A percentile compares a stretch with the other conserved stretches of the same genome.
Evolutionary conservation across 2,329 filamentous ascomycete genomes (phyloP).

Genomic region (Pseudocercospora eumusae): DNA sequence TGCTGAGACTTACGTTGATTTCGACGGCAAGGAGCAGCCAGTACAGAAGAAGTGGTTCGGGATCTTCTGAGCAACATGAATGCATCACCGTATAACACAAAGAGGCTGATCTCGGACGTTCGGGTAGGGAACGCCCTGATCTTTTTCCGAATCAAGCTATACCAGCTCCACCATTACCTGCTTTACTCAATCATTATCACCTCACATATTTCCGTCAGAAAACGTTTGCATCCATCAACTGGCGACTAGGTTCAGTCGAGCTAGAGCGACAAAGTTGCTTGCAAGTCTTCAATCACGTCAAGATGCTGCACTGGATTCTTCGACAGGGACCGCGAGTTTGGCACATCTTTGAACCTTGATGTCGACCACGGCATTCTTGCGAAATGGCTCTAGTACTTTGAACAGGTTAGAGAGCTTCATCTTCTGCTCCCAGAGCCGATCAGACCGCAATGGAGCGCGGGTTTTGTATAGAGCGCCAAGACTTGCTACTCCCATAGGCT

Average conservation of each 20-base stretch:
- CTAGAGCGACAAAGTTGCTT: too few species aligned
- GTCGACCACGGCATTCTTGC: background rate
- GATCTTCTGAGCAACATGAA: conserved; percentile 58
- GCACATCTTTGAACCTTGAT: background rate
- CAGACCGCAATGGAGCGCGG: background rate
- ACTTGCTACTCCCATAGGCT: background rate
- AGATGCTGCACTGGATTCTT: background rate
- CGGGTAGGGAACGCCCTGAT: background rate
- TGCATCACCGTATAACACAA: background rate
- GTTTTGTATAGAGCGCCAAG: background rate
- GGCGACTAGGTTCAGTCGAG: too few species aligned
- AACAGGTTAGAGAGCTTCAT: background rate
- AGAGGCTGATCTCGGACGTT: background rate
- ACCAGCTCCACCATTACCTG: too few species aligned
- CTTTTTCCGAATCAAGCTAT: too few species aligned
- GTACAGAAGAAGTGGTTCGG: conserved; percentile 77
- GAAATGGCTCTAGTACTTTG: background rate
- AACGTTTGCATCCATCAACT: too few species aligned
- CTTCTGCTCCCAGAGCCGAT: background rate
- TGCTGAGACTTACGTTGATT: conserved; percentile 44
- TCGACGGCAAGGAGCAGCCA: conserved; percentile 53
- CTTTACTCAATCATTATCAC: too few species aligned
- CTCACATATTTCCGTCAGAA: too few species aligned
- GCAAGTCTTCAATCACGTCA: background rate
- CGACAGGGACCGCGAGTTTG: background rate